Conservation (phyloP, 2,329 filamentous ascomycete genomes). For the Anthostomella pinea region DNA sequence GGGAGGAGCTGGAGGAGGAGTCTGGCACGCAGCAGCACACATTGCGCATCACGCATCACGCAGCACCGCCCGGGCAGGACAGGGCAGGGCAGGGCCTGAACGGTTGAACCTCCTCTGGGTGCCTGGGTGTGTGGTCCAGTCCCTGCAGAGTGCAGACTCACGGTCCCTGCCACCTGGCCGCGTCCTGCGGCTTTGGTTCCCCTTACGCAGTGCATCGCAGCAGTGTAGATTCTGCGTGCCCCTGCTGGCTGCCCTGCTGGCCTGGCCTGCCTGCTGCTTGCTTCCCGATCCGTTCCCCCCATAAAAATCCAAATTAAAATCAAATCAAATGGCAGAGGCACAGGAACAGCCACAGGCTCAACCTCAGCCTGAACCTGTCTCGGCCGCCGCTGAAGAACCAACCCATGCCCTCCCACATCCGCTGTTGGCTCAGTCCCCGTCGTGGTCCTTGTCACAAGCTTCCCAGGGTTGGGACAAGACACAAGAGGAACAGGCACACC, state of each 20-base stretch:
- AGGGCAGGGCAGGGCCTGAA: too few species aligned
- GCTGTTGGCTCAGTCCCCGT: slow-evolving; percentile 17
- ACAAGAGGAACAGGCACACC: slow-evolving; percentile 24
- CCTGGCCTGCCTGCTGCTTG: too few species aligned
- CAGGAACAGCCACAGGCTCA: slow-evolving; percentile 35
- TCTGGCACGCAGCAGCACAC: too few species aligned
- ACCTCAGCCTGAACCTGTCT: slow-evolving; percentile 32
- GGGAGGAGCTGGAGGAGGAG: too few species aligned
- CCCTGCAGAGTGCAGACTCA: too few species aligned
- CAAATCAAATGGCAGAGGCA: slow-evolving; percentile 37
- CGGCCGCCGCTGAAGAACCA: slow-evolving; percentile 31
- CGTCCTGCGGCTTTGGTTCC: slow-evolving; percentile 33
- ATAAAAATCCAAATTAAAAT: slow-evolving; percentile 36
- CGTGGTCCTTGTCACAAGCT: slow-evolving; percentile 26
- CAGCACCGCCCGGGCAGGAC: too few species aligned
- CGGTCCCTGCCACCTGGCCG: too few species aligned
- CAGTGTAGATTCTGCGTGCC: slow-evolving; percentile 27
- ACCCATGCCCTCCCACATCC: slow-evolving; percentile 28
- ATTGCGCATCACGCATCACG: too few species aligned
- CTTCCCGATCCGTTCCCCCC: slow-evolving; percentile 32
- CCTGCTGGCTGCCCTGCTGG: too few species aligned
- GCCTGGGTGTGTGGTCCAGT: slow-evolving; percentile 19
- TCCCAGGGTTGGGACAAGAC: slow-evolving; percentile 22
- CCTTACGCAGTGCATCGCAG: slow-evolving; percentile 26
- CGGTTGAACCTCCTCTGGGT: too few species aligned